These are phyloP conservation scores for Tardiomyces blankii DNA, from an alignment of 1,139 yeast genomes.

Conservation along the genomic window DNA sequence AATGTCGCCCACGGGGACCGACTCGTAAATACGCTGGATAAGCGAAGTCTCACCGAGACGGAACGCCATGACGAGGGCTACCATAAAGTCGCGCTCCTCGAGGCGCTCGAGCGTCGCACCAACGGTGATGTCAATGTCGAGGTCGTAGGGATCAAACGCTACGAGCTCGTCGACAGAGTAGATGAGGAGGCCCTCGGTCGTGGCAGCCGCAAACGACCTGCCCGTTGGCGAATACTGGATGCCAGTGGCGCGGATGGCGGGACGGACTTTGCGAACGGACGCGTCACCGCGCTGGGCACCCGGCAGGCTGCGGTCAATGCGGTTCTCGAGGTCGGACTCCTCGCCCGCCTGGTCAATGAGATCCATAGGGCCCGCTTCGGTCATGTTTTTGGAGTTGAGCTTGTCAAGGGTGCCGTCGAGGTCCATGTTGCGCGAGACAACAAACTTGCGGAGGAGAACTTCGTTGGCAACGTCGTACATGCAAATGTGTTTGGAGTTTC, in stretches of 20 bases:
- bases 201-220: constrained; percentile 85
- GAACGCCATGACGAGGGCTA: constrained; percentile 87
- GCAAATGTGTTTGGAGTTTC: constrained; percentile 85
- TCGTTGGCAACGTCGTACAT: constrained; percentile 82
- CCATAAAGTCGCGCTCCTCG: constrained; percentile 49
- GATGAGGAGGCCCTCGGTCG: constrained; percentile 85
- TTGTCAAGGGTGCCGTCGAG: constrained; percentile 78
- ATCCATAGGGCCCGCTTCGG: constrained; percentile 83
- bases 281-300: constrained; percentile 87
- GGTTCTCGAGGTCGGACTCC: constrained; percentile 73
- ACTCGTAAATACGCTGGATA: constrained; percentile 63
- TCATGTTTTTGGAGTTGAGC: constrained; percentile 70
- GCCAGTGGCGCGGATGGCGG: constrained; percentile 69
- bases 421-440: constrained; percentile 81
- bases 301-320: constrained; percentile 67
- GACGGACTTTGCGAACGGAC: constrained; percentile 64
- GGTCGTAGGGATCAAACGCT: constrained; percentile 87
- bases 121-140: constrained; percentile 89
- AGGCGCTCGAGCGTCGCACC: constrained; percentile 56
- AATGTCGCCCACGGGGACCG: constrained; percentile 66
- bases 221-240: constrained; percentile 86
- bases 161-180: constrained; percentile 69
- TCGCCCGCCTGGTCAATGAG: constrained; percentile 80
- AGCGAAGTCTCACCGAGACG: constrained; percentile 74
- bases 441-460: constrained; percentile 70